Evolutionary conservation across 495 filamentous ascomycete genomes (phyloP).

Genomic region (Penicillium chermesinum): DNA sequence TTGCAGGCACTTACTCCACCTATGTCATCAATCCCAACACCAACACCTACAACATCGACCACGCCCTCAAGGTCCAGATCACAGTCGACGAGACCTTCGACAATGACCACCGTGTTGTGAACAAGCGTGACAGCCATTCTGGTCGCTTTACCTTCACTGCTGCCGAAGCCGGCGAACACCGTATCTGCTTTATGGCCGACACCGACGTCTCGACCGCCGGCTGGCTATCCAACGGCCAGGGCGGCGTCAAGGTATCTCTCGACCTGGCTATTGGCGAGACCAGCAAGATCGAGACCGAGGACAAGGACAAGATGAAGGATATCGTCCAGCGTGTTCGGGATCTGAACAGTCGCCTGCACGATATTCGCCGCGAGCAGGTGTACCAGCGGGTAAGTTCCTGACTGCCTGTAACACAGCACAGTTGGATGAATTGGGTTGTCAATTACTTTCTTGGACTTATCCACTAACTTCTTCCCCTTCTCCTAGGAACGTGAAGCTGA

Average conservation of each 20-base stretch:
- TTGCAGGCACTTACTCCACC: slow-evolving; percentile 74
- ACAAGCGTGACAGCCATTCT: slow-evolving; percentile 65
- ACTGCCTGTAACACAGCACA: too few relatives aligned
- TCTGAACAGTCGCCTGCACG: slow-evolving; percentile 79
- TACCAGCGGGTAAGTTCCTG: slow-evolving; percentile 91
- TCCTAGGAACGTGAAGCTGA: slow-evolving; percentile 90
- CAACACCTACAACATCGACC: slow-evolving; percentile 61
- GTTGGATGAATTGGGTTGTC: too few relatives aligned
- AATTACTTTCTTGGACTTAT: too few relatives aligned
- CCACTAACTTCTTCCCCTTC: slow-evolving; percentile 1
- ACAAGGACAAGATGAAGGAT: slow-evolving; percentile 90
- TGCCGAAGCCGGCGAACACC: slow-evolving; percentile 88
- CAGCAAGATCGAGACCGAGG: slow-evolving; percentile 85
- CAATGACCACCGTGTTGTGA: slow-evolving; percentile 94
- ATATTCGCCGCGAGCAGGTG: slow-evolving; percentile 90
- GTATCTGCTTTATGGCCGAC: slow-evolving; percentile 84
- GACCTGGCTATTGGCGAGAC: slow-evolving; percentile 96
- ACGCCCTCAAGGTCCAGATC: slow-evolving; percentile 74
- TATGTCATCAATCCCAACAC: slow-evolving; percentile 66
- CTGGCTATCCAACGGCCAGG: slow-evolving; percentile 66
- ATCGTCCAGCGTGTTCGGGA: slow-evolving; percentile 87
- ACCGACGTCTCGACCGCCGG: slow-evolving; percentile 54
- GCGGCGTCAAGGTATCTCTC: slow-evolving; percentile 75
- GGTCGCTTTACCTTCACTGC: slow-evolving; percentile 97
- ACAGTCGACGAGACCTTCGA: slow-evolving; percentile 96